A percentile compares a stretch with the other conserved stretches of the same genome.
These are phyloP conservation scores for Colletotrichum falcatum DNA, from an alignment of 2,329 filamentous ascomycete species.

Conservation along the genomic window DNA sequence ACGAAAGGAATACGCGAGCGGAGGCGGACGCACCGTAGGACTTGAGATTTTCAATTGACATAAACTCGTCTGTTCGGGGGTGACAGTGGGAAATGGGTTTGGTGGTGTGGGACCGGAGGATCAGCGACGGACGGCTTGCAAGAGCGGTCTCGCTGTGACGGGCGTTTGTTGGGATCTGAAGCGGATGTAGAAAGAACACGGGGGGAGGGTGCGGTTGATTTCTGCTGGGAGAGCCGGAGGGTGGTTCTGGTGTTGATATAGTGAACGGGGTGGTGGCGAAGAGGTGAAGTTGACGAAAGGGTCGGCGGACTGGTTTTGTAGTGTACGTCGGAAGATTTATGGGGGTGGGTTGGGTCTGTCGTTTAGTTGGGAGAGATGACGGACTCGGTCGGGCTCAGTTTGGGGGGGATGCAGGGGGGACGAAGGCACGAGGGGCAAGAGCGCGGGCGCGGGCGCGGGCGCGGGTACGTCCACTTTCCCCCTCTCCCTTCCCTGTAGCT, in stretches of 20 bases:
- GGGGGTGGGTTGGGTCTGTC: slow-evolving; percentile 36
- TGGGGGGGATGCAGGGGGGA: not conserved
- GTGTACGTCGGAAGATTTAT: slow-evolving; percentile 41
- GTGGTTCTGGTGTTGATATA: slow-evolving; percentile 30
- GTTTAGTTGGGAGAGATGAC: slow-evolving; percentile 38
- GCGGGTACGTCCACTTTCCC: not conserved
- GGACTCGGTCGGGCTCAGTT: slow-evolving; percentile 33
- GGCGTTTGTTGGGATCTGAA: not conserved
- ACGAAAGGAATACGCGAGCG: not conserved
- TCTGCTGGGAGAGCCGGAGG: not conserved
- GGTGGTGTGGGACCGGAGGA: slow-evolving; percentile 51
- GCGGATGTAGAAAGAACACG: slow-evolving; percentile 2
- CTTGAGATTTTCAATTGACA: slow-evolving; percentile 99
- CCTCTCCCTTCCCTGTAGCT: not conserved
- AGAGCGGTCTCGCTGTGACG: slow-evolving; percentile 59
- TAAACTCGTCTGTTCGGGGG: slow-evolving; percentile 85
- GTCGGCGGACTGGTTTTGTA: slow-evolving; percentile 30
- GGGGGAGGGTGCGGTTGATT: not conserved
- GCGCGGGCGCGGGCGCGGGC: not conserved
- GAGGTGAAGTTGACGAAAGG: slow-evolving; percentile 42
- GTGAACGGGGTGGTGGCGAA: slow-evolving; percentile 29
- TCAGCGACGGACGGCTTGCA: slow-evolving; percentile 65
- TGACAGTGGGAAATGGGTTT: slow-evolving; percentile 66
- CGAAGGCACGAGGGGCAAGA: slow-evolving; percentile 4
- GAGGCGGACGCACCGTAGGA: slow-evolving; percentile 79